Evolutionary conservation across 371 early-diverging fungal species (phyloP).

Genomic region (Chytridium lagenaria): DNA sequence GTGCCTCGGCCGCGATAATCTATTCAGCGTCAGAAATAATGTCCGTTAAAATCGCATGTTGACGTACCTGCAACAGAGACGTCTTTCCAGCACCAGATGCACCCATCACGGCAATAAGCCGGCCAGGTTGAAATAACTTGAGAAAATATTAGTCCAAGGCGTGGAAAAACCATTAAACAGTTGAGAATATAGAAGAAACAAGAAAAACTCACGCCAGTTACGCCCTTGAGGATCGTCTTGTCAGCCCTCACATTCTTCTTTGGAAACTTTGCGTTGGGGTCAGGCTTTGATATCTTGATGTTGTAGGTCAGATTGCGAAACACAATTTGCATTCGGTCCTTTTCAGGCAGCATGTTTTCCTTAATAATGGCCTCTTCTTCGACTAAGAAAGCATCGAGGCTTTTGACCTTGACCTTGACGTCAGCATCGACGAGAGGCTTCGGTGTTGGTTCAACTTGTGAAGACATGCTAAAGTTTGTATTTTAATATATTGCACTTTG

Average conservation of each 20-base stretch:
- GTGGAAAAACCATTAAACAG: not conserved
- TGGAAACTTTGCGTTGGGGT: not conserved
- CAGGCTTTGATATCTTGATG: conserved; percentile 9
- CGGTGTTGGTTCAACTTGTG: too few species aligned
- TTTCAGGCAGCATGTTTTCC: conserved; percentile 23
- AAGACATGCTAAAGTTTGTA: too few species aligned
- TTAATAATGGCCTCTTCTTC: conserved; percentile 12
- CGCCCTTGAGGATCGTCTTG: conserved; percentile 31
- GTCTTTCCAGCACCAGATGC: conserved; percentile 34
- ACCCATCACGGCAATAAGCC: conserved; percentile 37
- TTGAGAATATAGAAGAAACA: too few species aligned
- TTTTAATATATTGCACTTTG: too few species aligned
- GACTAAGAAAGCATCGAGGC: not conserved
- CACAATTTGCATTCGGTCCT: conserved; percentile 28
- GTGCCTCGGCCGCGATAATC: conserved; percentile 41
- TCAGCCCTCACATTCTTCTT: not conserved
- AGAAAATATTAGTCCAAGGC: not conserved
- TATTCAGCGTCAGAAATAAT: not conserved
- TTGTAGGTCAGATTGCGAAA: conserved; percentile 27
- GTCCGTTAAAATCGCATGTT: not conserved
- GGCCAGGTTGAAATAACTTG: conserved; percentile 27
- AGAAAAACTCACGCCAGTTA: conserved; percentile 27
- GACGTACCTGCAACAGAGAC: conserved; percentile 22
- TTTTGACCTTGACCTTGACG: conserved; percentile 16
- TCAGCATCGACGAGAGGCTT: not conserved